These are phyloP conservation scores for Jackrogersella minutella DNA, from an alignment of 495 filamentous ascomycete species.

Conservation along the genomic window DNA sequence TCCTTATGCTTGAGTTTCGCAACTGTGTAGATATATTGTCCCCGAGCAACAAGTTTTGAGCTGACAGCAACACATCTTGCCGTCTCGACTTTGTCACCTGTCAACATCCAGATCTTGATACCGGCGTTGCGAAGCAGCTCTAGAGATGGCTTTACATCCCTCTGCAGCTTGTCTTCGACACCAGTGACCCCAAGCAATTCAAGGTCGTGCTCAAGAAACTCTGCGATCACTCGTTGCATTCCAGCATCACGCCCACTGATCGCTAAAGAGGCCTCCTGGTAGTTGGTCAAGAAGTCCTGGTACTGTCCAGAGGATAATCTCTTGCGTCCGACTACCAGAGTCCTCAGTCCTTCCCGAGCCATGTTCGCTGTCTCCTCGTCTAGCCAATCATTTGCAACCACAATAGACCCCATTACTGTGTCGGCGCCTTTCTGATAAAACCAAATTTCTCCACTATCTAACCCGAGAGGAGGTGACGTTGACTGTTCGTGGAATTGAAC, in stretches of 20 bases:
- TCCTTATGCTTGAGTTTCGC: slow-evolving; percentile 81
- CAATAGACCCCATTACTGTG: slow-evolving; percentile 94
- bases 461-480: slow-evolving; percentile 49
- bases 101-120: slow-evolving; percentile 99
- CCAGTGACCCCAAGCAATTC: slow-evolving; percentile 96
- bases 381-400: slow-evolving; percentile 95
- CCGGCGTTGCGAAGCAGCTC: slow-evolving; percentile 96
- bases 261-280: slow-evolving; percentile 80
- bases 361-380: slow-evolving; percentile 99
- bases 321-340: slow-evolving; percentile 91
- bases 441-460: slow-evolving; percentile 80
- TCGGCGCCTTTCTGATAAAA: slow-evolving; percentile 99
- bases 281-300: slow-evolving; percentile 74
- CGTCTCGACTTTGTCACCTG: slow-evolving; percentile 98
- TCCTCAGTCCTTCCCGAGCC: slow-evolving; percentile 95
- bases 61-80: slow-evolving; percentile 95
- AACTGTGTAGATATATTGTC: slow-evolving; percentile 95
- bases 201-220: slow-evolving; percentile 85
- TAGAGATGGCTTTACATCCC: slow-evolving; percentile 91
- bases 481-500: slow-evolving; percentile 75
- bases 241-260: slow-evolving; percentile 79
- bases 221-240: slow-evolving; percentile 79
- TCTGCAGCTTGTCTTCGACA: slow-evolving; percentile 95
- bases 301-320: slow-evolving; percentile 79
- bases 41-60: slow-evolving; percentile 90